A percentile compares a stretch with the other conserved stretches of the same genome.
phyloP scores from a whole-genome alignment of 2,329 filamentous ascomycete genomes.

The Rosellinia necatrix region DNA sequence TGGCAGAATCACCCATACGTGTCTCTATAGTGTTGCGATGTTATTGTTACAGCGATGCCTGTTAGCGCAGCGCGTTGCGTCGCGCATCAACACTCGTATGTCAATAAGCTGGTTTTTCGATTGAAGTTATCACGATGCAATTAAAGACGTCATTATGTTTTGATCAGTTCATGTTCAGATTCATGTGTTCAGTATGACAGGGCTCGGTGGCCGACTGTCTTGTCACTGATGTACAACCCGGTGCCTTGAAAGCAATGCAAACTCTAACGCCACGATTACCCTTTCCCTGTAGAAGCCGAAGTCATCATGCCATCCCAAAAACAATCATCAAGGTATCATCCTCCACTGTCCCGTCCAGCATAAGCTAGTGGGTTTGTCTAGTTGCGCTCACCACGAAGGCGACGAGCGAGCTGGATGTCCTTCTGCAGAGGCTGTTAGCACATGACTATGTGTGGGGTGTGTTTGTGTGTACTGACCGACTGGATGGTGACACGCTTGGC shows the following conservation, averaged over 20 bases:
- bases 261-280: conserved; percentile 49
- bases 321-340: conserved; percentile 43
- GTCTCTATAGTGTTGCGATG: too few species aligned
- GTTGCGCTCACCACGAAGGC: conserved; percentile 92
- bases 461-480: conserved; percentile 53
- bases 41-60: too few species aligned
- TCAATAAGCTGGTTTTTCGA: background rate
- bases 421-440: conserved; percentile 60
- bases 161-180: conserved; percentile 41
- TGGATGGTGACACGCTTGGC: conserved; percentile 99
- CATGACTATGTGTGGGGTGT: background rate
- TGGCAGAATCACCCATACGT: too few species aligned
- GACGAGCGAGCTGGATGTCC: conserved; percentile 95
- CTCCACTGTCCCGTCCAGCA: conserved; percentile 34
- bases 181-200: conserved; percentile 44
- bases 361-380: conserved; percentile 51
- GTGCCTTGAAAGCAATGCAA: conserved; percentile 46
- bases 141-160: too few species aligned
- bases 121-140: too few species aligned
- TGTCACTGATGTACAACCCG: conserved; percentile 50
- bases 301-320: conserved; percentile 49
- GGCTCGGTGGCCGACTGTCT: conserved; percentile 33
- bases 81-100: background rate
- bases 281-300: conserved; percentile 46
- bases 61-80: too few species aligned